Base-by-base conservation (phyloP, 257 asterid species). In the Cynanchum wilfordii region DNA sequence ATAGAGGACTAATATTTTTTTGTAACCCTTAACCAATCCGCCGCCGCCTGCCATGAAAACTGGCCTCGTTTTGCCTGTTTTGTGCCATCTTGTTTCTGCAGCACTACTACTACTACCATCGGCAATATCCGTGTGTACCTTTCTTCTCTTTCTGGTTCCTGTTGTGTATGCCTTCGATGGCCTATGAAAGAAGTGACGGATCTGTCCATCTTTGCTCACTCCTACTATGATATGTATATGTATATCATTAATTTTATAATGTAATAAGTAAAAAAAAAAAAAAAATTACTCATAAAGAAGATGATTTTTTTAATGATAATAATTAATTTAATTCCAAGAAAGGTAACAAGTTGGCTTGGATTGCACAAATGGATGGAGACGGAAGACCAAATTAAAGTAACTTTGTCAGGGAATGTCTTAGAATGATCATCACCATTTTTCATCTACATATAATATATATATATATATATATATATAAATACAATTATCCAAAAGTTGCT, bases 161-260 rank as follows among this genome's bases (percentile, higher is more conserved):
- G 98, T 93, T 40, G 97, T 90, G 88, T 93, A 93, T 29, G 98
- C 98, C 71, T 88, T 90, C 4, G 98, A 93, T 15, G 98, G 98
- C 74, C 95, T 72, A 78, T 93, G 97, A 82, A 93, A 93, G 88
- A 93, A 93, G 77, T 93, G 98, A 56, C 98, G 92, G 68, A 93
- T 86, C 73, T 93, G 96, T 36, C 98, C 98, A 77, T 88, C 95
- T 75, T 86, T 93, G 87, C 73, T 87, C 49, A 93, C 95, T 67
- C 98, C 98, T 93, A 52, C 44, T n/a, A n/a, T n/a, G n/a, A 42
- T 33, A 33, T 33, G 38, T 33, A 33, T 33, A 0, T 33, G 4
- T 33, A 33, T 33, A 30, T 30, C 2, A 30, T 30, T 30, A n/a
- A n/a, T n/a, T n/a, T n/a, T n/a, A n/a, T n/a, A n/a, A n/a, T n/a